Base-by-base conservation (phyloP, 352 stramenopile genomes). In the Globisporangium cylindrosporum region DNA sequence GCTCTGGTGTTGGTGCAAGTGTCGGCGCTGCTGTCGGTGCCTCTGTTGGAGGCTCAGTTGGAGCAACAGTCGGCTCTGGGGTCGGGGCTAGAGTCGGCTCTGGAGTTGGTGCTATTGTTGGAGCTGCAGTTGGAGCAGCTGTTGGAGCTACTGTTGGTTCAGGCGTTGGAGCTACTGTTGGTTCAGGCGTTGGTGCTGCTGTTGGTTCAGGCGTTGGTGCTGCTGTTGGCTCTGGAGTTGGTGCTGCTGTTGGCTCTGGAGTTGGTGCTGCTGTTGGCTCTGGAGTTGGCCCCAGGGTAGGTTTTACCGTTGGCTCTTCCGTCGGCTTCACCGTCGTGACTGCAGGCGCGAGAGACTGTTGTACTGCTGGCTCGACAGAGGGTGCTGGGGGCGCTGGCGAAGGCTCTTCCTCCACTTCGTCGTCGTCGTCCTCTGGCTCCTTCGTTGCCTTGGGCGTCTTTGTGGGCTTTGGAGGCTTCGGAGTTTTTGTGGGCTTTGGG, bases 21-120 rank as follows among this genome's bases (percentile, higher is more conserved):
- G 68, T 74, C 27, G 72, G 60, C 12, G 59, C 59, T n/a, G 38
- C 10, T 22, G 70, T 70, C 29, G 67, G 58, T 5, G 56, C 57
- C 49, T 51, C 58, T 12, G 70, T 65, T 49, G 58, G 67, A 10
- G 57, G 6, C 5, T 29, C 34, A 1, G 68, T 73, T 0, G 69
- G 66, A 22, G 59, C 59, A 25, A 53, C 51, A 5, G 67, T 67
- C 43, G 72, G 68, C 24, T 48, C 32, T 10, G 59, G 38, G 1
- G 66, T 66, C 20, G 70, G 58, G 20, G 69, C 43, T 27, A 27
- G 53, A 4, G 69, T 75, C 24, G 72, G 61, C 14, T 54, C n/a
- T 12, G 6, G 20, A 18, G 64, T 64, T 18, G 64, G 38, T 8
- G 20, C 14, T 51, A 18, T 2, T 48, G 66, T 61, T 4, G 66